phyloP scores from a whole-genome alignment of 2,329 filamentous ascomycete genomes.

The Pseudocercospora crystallina region DNA sequence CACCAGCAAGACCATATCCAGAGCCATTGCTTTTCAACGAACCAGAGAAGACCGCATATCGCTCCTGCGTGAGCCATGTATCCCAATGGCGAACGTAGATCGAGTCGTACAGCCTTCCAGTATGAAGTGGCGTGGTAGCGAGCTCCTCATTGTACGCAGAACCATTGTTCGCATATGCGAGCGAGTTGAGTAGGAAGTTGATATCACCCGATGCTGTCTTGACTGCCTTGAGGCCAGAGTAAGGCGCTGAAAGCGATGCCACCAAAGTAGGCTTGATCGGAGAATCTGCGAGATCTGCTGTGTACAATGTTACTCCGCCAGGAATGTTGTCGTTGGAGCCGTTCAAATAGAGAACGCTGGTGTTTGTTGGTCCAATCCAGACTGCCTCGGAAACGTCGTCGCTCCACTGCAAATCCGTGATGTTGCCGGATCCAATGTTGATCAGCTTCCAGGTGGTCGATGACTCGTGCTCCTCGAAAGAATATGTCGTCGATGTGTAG shows the following conservation, averaged over 20 bases:
- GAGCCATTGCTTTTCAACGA: constrained; percentile 34
- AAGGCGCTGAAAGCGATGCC: constrained; percentile 34
- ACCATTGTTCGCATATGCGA: constrained; percentile 31
- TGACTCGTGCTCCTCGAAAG: constrained; percentile 25
- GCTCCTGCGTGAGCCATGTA: constrained; percentile 49
- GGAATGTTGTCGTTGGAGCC: constrained; percentile 25
- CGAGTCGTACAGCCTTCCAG: constrained; percentile 51
- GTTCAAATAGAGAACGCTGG: constrained; percentile 32
- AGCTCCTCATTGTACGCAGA: constrained; percentile 51
- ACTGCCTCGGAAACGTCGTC: constrained; percentile 27
- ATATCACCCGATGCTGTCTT: constrained; percentile 28
- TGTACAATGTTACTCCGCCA: constrained; percentile 40
- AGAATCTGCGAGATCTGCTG: constrained; percentile 34
- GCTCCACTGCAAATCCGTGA: constrained; percentile 24
- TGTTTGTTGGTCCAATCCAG: constrained; percentile 35
- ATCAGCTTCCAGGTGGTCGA: constrained; percentile 27
- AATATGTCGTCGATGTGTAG: constrained; percentile 26
- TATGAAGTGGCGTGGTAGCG: constrained; percentile 46
- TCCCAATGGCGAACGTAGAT: constrained; percentile 57
- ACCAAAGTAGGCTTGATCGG: constrained; percentile 29
- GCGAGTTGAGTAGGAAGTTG: constrained; percentile 28
- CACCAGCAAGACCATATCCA: constrained; percentile 18
- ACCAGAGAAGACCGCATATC: constrained; percentile 52
- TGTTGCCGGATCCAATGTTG: constrained; percentile 23
- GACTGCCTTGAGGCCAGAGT: constrained; percentile 39